phyloP scores from a whole-genome alignment of 768 basidiomycete species.

The Ephemerocybe angulata region DNA sequence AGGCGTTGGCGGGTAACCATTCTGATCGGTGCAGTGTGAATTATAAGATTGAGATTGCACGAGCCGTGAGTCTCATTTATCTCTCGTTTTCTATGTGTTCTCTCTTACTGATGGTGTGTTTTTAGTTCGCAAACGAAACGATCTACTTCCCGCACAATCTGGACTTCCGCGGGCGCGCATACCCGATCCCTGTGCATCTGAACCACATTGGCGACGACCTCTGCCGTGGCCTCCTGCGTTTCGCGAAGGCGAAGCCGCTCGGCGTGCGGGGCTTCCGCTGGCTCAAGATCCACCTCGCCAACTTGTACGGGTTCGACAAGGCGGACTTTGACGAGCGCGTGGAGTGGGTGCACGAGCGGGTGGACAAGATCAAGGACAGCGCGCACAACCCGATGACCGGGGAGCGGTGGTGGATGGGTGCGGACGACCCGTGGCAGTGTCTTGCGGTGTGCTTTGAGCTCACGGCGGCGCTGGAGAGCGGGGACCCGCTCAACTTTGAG shows the following conservation, averaged over 20 bases:
- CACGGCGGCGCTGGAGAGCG: slow-evolving; percentile 69
- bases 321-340: slow-evolving; percentile 92
- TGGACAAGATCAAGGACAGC: slow-evolving; percentile 79
- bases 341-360: slow-evolving; percentile 63
- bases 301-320: slow-evolving; percentile 93
- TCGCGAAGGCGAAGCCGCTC: slow-evolving; percentile 75
- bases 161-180: slow-evolving; percentile 96
- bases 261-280: slow-evolving; percentile 84
- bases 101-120: not conserved
- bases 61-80: slow-evolving; percentile 56
- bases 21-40: slow-evolving; percentile 91
- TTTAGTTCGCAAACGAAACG: slow-evolving; percentile 77
- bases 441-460: slow-evolving; percentile 91
- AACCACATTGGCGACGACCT: slow-evolving; percentile 96
- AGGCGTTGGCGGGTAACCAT: slow-evolving; percentile 75
- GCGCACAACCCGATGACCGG: slow-evolving; percentile 78
- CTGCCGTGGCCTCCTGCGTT: slow-evolving; percentile 79
- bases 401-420: slow-evolving; percentile 82
- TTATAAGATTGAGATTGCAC: slow-evolving; percentile 95
- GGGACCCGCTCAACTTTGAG: slow-evolving; percentile 56
- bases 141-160: slow-evolving; percentile 95
- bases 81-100: not conserved
- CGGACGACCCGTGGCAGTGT: slow-evolving; percentile 98
- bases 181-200: slow-evolving; percentile 93
- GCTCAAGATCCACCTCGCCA: slow-evolving; percentile 94